A percentile compares a stretch with the other conserved stretches of the same genome.
phyloP scores from a whole-genome alignment of 768 basidiomycete species.

The Russula griseocarnosa region DNA sequence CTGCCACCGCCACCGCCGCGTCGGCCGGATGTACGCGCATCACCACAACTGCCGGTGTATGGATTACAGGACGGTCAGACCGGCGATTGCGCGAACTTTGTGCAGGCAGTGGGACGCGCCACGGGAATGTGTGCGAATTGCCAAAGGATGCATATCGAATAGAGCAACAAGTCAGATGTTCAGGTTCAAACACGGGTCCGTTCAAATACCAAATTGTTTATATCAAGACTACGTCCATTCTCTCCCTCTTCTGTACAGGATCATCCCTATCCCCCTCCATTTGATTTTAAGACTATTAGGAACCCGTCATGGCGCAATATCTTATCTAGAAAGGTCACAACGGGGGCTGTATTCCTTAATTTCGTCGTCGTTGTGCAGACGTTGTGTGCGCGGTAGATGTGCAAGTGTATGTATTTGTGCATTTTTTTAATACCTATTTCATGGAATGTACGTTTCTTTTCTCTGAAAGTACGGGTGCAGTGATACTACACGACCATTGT shows the following conservation, averaged over 20 bases:
- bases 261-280: not conserved
- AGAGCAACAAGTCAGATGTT: not conserved
- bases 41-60: constrained; percentile 20
- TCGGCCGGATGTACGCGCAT: constrained; percentile 26
- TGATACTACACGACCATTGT: not conserved
- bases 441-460: not conserved
- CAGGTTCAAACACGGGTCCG: not conserved
- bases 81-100: constrained; percentile 52
- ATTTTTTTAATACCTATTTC: constrained; percentile 1
- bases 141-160: constrained; percentile 46
- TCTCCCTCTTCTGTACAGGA: not conserved
- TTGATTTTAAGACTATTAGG: not conserved
- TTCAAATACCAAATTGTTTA: not conserved
- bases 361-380: not conserved
- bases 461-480: too few relatives aligned
- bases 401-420: not conserved
- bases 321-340: not conserved
- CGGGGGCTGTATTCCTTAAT: not conserved
- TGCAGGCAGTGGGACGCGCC: constrained; percentile 62
- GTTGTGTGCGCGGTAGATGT: not conserved
- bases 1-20: constrained; percentile 36
- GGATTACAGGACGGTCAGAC: constrained; percentile 37
- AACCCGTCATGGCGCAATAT: not conserved
- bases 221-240: not conserved
- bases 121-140: constrained; percentile 65